Conservation (phyloP, 768 basidiomycete genomes). For the Xerocomellus chrysenteron region DNA sequence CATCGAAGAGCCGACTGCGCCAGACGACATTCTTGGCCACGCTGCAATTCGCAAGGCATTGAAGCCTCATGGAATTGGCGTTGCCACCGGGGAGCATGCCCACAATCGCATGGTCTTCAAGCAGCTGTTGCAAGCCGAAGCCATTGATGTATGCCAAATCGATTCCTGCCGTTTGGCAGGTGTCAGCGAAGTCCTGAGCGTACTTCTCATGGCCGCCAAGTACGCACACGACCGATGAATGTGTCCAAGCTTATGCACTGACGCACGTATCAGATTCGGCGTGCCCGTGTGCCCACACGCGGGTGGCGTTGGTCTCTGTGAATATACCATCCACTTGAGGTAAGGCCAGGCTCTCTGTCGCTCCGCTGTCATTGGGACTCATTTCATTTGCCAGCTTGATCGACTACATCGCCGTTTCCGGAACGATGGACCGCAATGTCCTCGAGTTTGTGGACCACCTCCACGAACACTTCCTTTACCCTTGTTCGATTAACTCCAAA, state of each 20-base stretch:
- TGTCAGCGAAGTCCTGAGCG: constrained; percentile 91
- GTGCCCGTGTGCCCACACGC: constrained; percentile 95
- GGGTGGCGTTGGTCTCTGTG: constrained; percentile 92
- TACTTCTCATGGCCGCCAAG: constrained; percentile 93
- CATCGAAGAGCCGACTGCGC: constrained; percentile 96
- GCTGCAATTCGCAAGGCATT: constrained; percentile 81
- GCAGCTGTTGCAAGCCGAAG: constrained; percentile 87
- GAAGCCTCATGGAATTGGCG: constrained; percentile 82
- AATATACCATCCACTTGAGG: constrained; percentile 89
- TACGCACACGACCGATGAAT: constrained; percentile 30
- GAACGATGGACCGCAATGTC: constrained; percentile 91
- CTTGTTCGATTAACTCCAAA: constrained; percentile 80
- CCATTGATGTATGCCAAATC: constrained; percentile 94
- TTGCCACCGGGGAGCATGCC: constrained; percentile 95
- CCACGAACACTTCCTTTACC: constrained; percentile 90
- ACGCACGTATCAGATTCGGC: constrained; percentile 58
- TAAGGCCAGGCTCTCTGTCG: constrained; percentile 13
- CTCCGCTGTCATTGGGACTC: constrained; percentile 1
- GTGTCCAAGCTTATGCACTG: neutral
- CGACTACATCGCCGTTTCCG: constrained; percentile 91
- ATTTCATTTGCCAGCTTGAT: constrained; percentile 58
- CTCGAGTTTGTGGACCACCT: constrained; percentile 89
- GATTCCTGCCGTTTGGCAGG: constrained; percentile 93
- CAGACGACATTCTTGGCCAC: constrained; percentile 90
- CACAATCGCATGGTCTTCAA: constrained; percentile 98